These are phyloP conservation scores for Haematococcus lacustris DNA, from an alignment of 139 green algal genomes.

Conservation along the genomic window DNA sequence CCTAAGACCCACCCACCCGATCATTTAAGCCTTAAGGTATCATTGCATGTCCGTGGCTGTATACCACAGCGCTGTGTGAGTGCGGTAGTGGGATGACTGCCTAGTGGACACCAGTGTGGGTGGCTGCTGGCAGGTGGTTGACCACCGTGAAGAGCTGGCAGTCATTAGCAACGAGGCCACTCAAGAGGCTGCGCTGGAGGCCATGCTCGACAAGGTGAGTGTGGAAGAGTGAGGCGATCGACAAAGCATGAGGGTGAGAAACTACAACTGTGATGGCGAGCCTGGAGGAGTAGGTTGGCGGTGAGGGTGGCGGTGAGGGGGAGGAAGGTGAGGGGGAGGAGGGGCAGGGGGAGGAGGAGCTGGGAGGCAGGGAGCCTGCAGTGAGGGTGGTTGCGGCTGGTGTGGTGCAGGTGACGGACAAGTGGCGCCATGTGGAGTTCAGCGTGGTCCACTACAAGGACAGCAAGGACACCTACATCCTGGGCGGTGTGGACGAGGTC, in stretches of 20 bases:
- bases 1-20: too few relatives aligned
- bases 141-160: conserved; percentile 46
- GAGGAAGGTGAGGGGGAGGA: too few relatives aligned
- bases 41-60: too few relatives aligned
- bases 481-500: conserved; percentile 69
- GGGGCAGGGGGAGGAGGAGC: too few relatives aligned
- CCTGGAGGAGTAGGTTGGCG: too few relatives aligned
- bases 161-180: conserved; percentile 67
- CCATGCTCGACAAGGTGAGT: conserved; percentile 57
- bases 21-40: too few relatives aligned
- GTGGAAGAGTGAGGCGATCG: neutral
- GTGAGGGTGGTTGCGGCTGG: neutral
- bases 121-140: conserved; percentile 32
- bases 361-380: neutral
- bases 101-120: too few relatives aligned
- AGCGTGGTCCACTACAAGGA: conserved; percentile 61
- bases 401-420: conserved; percentile 13
- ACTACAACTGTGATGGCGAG: too few relatives aligned
- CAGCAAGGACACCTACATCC: conserved; percentile 68
- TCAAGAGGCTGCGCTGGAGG: conserved; percentile 68
- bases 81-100: too few relatives aligned
- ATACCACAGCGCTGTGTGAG: too few relatives aligned
- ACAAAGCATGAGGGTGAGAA: neutral
- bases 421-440: conserved; percentile 19
- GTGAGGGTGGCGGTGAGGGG: too few relatives aligned